phyloP scores from a whole-genome alignment of 1,139 yeast species.

The Protomyces arabidopsidicola region DNA sequence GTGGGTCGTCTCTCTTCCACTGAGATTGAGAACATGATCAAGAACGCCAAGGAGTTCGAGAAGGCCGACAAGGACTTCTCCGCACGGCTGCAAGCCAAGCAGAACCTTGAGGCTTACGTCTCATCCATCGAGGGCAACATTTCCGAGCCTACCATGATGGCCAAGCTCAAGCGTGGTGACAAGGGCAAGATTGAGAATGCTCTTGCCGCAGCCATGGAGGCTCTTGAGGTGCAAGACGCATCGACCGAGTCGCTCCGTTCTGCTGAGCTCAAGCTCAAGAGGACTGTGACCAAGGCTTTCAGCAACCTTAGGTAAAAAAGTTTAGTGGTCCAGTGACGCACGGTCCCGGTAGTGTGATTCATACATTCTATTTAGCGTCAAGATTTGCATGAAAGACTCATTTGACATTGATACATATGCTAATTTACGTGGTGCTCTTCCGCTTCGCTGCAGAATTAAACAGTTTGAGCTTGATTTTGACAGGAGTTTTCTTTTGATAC shows the following conservation, averaged over 20 bases:
- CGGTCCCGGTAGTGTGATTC: neutral
- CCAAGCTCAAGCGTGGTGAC: conserved; percentile 96
- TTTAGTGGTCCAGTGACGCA: neutral
- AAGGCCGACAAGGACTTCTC: conserved; percentile 98
- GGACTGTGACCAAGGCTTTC: conserved; percentile 99
- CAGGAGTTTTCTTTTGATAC: conserved; percentile 16
- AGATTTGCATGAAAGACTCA: neutral
- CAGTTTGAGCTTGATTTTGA: conserved; percentile 21
- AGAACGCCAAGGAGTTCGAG: conserved; percentile 98
- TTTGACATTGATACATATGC: neutral
- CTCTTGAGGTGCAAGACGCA: conserved; percentile 95
- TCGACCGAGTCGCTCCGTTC: conserved; percentile 96
- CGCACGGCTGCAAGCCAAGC: conserved; percentile 99
- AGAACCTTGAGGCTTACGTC: conserved; percentile 98
- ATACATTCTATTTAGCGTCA: neutral
- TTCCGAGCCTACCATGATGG: conserved; percentile 97
- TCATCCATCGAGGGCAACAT: conserved; percentile 94
- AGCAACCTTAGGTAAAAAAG: conserved; percentile 73
- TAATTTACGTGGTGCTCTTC: neutral
- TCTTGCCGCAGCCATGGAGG: conserved; percentile 96
- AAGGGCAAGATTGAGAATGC: conserved; percentile 98
- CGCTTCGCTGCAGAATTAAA: neutral
- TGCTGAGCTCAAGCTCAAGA: conserved; percentile 98
- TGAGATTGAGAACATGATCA: conserved; percentile 97
- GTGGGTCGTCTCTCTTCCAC: conserved; percentile 97